Conservation (phyloP, 805 yeast species). For the Metschnikowia bowlesiae region DNA sequence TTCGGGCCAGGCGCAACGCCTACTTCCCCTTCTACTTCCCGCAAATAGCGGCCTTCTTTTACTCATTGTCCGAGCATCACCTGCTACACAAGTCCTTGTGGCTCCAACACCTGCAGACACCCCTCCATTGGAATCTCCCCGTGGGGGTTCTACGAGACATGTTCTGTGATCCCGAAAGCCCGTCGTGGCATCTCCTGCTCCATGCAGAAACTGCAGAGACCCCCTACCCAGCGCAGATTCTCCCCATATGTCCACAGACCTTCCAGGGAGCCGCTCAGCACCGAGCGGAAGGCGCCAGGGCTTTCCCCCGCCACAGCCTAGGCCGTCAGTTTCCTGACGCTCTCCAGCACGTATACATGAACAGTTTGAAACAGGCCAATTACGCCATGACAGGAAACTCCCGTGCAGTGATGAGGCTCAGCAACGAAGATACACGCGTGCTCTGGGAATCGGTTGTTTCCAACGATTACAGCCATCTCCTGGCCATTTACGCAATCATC, state of each 20-base stretch:
- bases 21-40: conserved; percentile 47
- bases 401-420: conserved; percentile 71
- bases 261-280: too few species aligned
- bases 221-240: conserved; percentile 28
- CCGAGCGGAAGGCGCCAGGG: too few species aligned
- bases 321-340: background rate
- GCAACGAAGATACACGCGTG: conserved; percentile 53
- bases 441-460: conserved; percentile 52
- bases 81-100: conserved; percentile 37
- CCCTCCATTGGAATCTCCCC: conserved; percentile 76
- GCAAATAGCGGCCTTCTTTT: conserved; percentile 36
- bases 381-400: conserved; percentile 73
- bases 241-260: conserved; percentile 18
- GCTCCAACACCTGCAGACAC: conserved; percentile 63
- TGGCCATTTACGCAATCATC: conserved; percentile 24
- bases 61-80: conserved; percentile 17
- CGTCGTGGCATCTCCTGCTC: conserved; percentile 36
- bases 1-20: conserved; percentile 39
- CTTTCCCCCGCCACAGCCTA: too few species aligned
- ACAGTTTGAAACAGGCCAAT: conserved; percentile 79
- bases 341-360: conserved; percentile 56
- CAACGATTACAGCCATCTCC: conserved; percentile 29
- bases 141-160: conserved; percentile 64
- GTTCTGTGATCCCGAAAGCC: conserved; percentile 25
- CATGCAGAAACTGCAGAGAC: conserved; percentile 6